Base-by-base conservation (phyloP, 305 asterid species). In the Nicotiana rustica region DNA sequence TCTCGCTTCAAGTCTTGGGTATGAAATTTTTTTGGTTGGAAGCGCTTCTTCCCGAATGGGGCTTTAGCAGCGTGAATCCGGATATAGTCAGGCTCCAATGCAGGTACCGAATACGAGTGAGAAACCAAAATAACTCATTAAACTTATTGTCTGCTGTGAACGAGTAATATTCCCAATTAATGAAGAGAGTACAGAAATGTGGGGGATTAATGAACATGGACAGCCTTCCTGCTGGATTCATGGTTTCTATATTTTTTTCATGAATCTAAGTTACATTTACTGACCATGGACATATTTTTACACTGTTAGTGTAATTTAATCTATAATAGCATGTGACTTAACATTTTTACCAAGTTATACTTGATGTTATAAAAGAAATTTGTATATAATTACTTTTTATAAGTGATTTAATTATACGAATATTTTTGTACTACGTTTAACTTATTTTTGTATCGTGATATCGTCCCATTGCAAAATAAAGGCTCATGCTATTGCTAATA, bases 151-250 rank as follows among this genome's bases (percentile, higher is more conserved):
- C 61, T 12, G 2, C 78, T 35, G 4, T 2, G 19, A 44, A 71
- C 19, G 19, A 71, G 38, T 71, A 71, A 6, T 44, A 5, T 4
- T 41, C 12, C 59, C 36, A 44, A 69, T 41, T 18, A 69, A 69
- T 69, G n/a, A 69, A 38, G 57, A n/a, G n/a, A 67, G 13, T 33
- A 15, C 4, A 67, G 25, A 69, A 69, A 9, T 18, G 77, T 10
- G 36, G 78, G 77, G 78, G 61, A 44, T 84, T 77, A 82, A 84
- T 47, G 82, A 77, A 77, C 84, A 65, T 78, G 67, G 81, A 75
- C 78, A 55, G 61, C 60, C 66, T 82, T 17, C 78, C 38, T 57
- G 56, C 80, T 79, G 52, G 81, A 78, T 84, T 77, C 57, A 47
- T 80, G 41, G 36, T 67, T 67, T 71, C 49, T 21, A 52, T 5